Conservation (phyloP, 2,329 filamentous ascomycete species). For the Lachnellula willkommii region DNA sequence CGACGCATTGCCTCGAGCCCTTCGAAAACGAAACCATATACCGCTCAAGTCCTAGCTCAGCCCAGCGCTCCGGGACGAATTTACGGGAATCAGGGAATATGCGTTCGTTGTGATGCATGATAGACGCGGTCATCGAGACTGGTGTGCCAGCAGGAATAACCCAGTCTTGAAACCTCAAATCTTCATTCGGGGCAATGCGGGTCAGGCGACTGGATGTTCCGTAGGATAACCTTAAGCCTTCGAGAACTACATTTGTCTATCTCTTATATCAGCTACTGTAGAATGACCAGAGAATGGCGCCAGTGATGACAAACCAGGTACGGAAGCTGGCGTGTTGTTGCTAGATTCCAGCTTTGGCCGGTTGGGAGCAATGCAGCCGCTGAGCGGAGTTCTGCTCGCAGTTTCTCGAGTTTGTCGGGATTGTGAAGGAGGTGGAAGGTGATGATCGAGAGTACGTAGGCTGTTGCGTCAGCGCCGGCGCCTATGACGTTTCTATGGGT, state of each 20-base stretch:
- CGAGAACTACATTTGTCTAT: conserved; percentile 8
- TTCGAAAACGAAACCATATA: conserved; percentile 21
- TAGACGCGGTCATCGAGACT: conserved; percentile 14
- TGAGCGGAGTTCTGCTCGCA: conserved; percentile 13
- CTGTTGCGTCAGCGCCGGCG: conserved; percentile 19
- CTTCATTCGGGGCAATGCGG: conserved; percentile 10
- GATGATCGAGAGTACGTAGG: conserved; percentile 11
- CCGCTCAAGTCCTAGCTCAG: conserved; percentile 14
- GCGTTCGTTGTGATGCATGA: conserved; percentile 16
- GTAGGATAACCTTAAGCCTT: conserved; percentile 14
- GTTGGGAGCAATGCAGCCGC: not conserved
- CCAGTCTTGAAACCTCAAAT: conserved; percentile 10
- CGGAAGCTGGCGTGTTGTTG: conserved; percentile 23
- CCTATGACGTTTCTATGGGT: conserved; percentile 9
- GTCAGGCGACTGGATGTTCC: conserved; percentile 12
- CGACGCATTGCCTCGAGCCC: conserved; percentile 19
- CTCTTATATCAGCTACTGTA: not conserved
- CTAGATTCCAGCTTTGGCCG: conserved; percentile 3
- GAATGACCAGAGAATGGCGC: not conserved
- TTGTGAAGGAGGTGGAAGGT: conserved; percentile 18
- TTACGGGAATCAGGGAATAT: conserved; percentile 15
- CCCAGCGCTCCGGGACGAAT: conserved; percentile 22
- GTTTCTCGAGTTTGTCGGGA: conserved; percentile 11
- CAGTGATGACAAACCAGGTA: conserved; percentile 11
- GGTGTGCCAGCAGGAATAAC: conserved; percentile 19